These are phyloP conservation scores for Hansenula sp. DNA, from an alignment of 1,139 yeast species.

Conservation along the genomic window DNA sequence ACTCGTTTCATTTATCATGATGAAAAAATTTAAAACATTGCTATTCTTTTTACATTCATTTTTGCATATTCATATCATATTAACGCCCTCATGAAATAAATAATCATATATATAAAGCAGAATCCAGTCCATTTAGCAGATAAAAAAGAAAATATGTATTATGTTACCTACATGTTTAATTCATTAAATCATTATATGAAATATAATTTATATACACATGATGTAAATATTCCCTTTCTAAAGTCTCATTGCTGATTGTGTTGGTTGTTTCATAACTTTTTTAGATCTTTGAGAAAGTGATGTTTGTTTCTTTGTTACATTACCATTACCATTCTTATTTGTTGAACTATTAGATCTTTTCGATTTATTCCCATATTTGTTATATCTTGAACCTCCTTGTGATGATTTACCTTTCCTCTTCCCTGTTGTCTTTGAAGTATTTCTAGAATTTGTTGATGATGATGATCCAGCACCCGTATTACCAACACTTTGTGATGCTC, in stretches of 20 bases:
- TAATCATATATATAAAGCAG: too few relatives aligned
- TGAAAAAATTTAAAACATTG: slow-evolving; percentile 35
- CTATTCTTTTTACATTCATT: neutral
- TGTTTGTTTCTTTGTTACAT: neutral
- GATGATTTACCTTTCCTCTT: neutral
- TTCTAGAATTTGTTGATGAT: neutral
- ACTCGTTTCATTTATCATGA: slow-evolving; percentile 54
- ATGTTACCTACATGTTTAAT: too few relatives aligned
- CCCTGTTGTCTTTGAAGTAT: neutral
- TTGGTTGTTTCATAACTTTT: neutral
- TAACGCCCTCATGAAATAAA: too few relatives aligned
- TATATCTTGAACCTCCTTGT: neutral
- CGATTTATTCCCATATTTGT: neutral
- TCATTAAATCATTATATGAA: too few relatives aligned
- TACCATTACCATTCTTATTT: neutral
- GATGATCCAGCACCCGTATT: neutral
- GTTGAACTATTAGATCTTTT: neutral
- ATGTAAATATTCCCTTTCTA: neutral
- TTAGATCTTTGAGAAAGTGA: neutral
- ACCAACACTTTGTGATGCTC: slow-evolving; percentile 7
- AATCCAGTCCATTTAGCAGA: too few relatives aligned
- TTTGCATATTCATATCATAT: too few relatives aligned
- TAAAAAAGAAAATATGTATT: too few relatives aligned
- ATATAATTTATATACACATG: neutral
- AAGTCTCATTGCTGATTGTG: neutral